phyloP scores from a whole-genome alignment of 1,139 yeast genomes.

The Casaregolazyma suthepensis region DNA sequence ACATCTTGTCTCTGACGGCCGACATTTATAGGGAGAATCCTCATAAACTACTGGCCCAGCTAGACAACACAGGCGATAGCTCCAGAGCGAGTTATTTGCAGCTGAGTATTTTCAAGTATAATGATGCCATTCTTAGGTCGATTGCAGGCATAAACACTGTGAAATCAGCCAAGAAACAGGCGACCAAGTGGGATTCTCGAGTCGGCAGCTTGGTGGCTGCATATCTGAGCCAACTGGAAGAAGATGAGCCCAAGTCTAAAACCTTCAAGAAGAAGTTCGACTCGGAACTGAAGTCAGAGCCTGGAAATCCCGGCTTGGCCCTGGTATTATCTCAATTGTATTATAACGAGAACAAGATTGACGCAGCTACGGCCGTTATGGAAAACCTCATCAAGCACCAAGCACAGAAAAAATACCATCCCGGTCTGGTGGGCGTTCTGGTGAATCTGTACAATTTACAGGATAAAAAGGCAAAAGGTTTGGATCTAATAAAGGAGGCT shows the following conservation, averaged over 20 bases:
- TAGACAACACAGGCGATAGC: conserved; percentile 9
- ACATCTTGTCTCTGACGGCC: conserved; percentile 16
- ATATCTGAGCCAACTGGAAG: background rate
- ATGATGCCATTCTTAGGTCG: conserved; percentile 24
- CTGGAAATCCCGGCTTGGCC: conserved; percentile 3
- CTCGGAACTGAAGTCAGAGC: conserved; percentile 1
- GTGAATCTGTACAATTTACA: conserved; percentile 44
- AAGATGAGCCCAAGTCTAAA: conserved; percentile 1
- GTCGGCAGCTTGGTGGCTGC: conserved; percentile 9
- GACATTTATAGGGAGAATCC: conserved; percentile 12
- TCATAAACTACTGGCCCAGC: conserved; percentile 6
- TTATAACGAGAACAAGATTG: conserved; percentile 36
- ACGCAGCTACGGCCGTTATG: conserved; percentile 42
- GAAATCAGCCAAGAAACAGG: conserved; percentile 15
- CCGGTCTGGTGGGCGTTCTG: conserved; percentile 42
- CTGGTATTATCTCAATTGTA: conserved; percentile 42
- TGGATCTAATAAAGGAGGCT: conserved; percentile 21
- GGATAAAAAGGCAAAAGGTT: conserved; percentile 22
- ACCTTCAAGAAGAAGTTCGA: conserved; percentile 3
- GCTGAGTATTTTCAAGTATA: conserved; percentile 17
- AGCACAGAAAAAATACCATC: conserved; percentile 31
- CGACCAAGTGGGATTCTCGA: background rate
- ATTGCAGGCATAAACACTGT: conserved; percentile 22
- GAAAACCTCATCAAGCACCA: conserved; percentile 26
- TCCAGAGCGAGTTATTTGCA: conserved; percentile 1